These are phyloP conservation scores for Chloris gayana DNA, from an alignment of 176 grass and related monocot species.

Conservation along the genomic window DNA sequence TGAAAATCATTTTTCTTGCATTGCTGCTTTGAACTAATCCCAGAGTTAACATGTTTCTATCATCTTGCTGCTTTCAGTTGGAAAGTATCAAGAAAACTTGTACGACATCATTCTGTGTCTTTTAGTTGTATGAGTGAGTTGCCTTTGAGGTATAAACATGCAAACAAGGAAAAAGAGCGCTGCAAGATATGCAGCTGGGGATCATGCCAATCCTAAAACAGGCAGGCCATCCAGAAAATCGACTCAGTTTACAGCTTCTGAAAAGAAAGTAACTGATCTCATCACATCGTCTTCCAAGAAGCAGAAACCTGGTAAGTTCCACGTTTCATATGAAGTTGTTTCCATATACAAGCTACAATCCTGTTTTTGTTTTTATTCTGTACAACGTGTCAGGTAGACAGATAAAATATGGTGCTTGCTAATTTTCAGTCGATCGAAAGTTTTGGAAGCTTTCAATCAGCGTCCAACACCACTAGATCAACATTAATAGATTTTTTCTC, in stretches of 20 bases:
- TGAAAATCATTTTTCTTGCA: constrained; percentile 12
- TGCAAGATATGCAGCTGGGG: constrained; percentile 57
- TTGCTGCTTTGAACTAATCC: background rate
- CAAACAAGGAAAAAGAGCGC: constrained; percentile 73
- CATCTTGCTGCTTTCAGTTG: constrained; percentile 7
- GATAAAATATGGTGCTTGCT: no score
- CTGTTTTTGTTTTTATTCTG: background rate
- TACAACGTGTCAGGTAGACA: background rate
- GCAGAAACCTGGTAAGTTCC: constrained; percentile 64
- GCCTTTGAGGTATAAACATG: constrained; percentile 46
- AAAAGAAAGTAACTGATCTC: constrained; percentile 90
- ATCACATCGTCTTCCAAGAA: constrained; percentile 94
- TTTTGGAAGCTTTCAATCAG: no score
- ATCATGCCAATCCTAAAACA: constrained; percentile 47
- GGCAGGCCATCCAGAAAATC: constrained; percentile 55
- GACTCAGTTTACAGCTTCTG: constrained; percentile 43
- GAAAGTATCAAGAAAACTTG: background rate
- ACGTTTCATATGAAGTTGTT: background rate
- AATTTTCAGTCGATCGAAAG: no score
- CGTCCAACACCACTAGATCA: no score
- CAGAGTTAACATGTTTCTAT: background rate
- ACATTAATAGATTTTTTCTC: no score
- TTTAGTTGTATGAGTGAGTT: constrained; percentile 16
- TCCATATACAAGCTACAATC: background rate
- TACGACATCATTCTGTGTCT: background rate